Percentiles rank a stretch among this genome's conserved stretches.
Evolutionary conservation across 352 stramenopile species (phyloP).

Genomic region (Pythium phragmiticola): DNA sequence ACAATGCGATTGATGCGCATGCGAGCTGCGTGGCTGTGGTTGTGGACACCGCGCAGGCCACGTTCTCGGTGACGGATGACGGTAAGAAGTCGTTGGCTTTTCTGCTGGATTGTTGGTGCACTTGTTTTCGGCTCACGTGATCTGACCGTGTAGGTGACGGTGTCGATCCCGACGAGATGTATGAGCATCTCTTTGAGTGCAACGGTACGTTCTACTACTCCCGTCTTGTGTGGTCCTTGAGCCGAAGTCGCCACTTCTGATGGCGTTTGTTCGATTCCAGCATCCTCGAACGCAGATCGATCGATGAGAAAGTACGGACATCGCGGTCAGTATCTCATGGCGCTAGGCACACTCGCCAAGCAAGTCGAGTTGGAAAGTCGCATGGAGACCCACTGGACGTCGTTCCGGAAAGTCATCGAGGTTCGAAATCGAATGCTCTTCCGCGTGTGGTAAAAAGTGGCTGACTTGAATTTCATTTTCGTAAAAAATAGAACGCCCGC

Average conservation of each 20-base stretch:
- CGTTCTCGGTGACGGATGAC: conserved; percentile 69
- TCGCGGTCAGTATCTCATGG: conserved; percentile 52
- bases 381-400: conserved; percentile 48
- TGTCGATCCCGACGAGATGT: conserved; percentile 51
- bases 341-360: conserved; percentile 38
- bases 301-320: conserved; percentile 36
- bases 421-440: background rate
- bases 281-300: conserved; percentile 34
- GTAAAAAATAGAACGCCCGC: conserved; percentile 34
- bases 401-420: conserved; percentile 54
- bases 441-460: background rate
- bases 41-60: conserved; percentile 42
- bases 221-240: background rate
- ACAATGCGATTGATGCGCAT: conserved; percentile 71
- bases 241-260: background rate
- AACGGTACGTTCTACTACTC: conserved; percentile 30
- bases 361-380: conserved; percentile 69
- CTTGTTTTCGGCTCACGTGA: background rate
- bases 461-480: background rate
- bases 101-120: background rate
- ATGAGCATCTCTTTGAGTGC: conserved; percentile 44
- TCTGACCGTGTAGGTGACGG: conserved; percentile 46
- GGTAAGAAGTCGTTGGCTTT: conserved; percentile 29
- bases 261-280: conserved; percentile 20
- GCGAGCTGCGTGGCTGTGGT: conserved; percentile 46